Evolutionary conservation across 108 stramenopile species (phyloP).

Genomic region (Fistulifera pelliculosa): DNA sequence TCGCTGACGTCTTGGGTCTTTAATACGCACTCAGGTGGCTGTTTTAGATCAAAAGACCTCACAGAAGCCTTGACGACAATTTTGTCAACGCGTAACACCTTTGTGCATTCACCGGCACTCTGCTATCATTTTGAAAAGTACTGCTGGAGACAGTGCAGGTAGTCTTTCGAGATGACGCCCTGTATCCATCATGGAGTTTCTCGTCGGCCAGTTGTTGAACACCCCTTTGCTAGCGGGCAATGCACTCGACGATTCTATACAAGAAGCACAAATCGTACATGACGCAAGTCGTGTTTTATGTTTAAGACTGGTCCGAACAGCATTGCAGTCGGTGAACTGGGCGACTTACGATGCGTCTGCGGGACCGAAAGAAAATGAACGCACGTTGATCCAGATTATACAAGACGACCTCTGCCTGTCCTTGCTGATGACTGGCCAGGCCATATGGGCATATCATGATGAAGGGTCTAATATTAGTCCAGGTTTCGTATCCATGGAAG

Average conservation of each 20-base stretch:
- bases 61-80: slow-evolving; percentile 78
- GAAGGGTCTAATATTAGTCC: slow-evolving; percentile 17
- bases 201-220: slow-evolving; percentile 62
- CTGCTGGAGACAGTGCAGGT: slow-evolving; percentile 43
- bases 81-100: slow-evolving; percentile 71
- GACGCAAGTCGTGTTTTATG: slow-evolving; percentile 67
- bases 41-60: slow-evolving; percentile 14
- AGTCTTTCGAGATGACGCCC: slow-evolving; percentile 29
- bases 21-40: slow-evolving; percentile 15
- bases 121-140: slow-evolving; percentile 79
- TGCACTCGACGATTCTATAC: slow-evolving; percentile 29
- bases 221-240: slow-evolving; percentile 40
- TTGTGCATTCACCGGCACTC: slow-evolving; percentile 69
- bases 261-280: slow-evolving; percentile 42
- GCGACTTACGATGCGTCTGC: slow-evolving; percentile 4
- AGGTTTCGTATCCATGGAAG: slow-evolving; percentile 56
- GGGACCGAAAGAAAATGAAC: slow-evolving; percentile 7
- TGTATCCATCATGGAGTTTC: slow-evolving; percentile 54
- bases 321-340: slow-evolving; percentile 36
- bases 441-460: slow-evolving; percentile 67
- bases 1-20: slow-evolving; percentile 69
- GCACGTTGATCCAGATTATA: slow-evolving; percentile 37
- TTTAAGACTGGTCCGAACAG: slow-evolving; percentile 55
- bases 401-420: slow-evolving; percentile 81
- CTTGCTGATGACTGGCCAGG: slow-evolving; percentile 72